Base-by-base conservation (phyloP, 768 basidiomycete species). In the Hortiboletus campestris region DNA sequence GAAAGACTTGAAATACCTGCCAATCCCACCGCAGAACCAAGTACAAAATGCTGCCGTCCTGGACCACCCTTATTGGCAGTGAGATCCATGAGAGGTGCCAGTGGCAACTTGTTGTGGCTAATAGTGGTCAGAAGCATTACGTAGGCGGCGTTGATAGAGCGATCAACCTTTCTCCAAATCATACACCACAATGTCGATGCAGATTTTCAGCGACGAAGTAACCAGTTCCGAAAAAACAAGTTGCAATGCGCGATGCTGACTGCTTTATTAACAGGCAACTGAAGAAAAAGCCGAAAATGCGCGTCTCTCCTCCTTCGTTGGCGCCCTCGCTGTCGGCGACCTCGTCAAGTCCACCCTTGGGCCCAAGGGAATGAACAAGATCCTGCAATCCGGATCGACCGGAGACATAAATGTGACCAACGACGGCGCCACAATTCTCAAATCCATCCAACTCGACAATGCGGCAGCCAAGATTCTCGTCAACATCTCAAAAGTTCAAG, bases 321-420 rank as follows among this genome's bases (percentile, higher is more conserved):
- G 97, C 34, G 96, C 97, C 7, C 85, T 97, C 63, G 97, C 97
- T 0, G 81, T 99, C 34, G 97, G 97, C 41, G 97, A 99, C 77
- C 85, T 99, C 61, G 96, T 99, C 67, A 98, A 98, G 76, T 96
- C 94, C 1, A 99, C 97, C 9, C 82, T 99, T 3, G 97, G 97
- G 10, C 97, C 97, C 22, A 98, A 99, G 74, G 97, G 97, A 52
- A 99, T 98, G 96, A 98, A 98, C 85, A 98, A 98, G 79, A 98
- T 99, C 59, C 84, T 99, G 16, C 96, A 95, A 73, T 95, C 93
- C 2, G 85, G 74, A 2, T 91, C 94, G 6, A 84, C 88, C 0
- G 93, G 94, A 6, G 91, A 94, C 29, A 91, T 99, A 66, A 97
- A 87, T 60, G 96, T 99, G 46, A 99, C 97, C 12, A 99, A 99